Base-by-base conservation (phyloP, 495 filamentous ascomycete genomes). In the Talaromyces thailandensis region DNA sequence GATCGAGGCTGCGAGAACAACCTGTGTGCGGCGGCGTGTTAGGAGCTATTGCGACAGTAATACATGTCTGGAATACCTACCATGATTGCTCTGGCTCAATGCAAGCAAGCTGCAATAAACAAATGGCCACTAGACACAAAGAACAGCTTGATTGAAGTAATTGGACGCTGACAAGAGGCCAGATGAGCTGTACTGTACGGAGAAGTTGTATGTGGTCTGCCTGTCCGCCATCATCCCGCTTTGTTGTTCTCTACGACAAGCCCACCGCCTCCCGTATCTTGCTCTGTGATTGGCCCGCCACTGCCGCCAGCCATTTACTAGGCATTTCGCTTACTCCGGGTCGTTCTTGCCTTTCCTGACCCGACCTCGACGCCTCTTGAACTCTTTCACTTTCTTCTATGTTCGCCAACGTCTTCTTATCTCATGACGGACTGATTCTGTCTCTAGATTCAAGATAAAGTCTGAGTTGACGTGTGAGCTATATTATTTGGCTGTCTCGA, bases 1-100 rank as follows among this genome's bases (percentile, higher is more conserved):
- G 81, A 98, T 96, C 70, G 95, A 98, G 61, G 94, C 94, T 76
- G 94, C 94, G 70, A 98, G 91, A 72, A 98, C 90, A 75, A 98
- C 94, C 94, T 96, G 69, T 69, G 66, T 67, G 64, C 51, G 63
- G 43, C 43, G 43, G 48, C 45, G 62, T 60, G 66, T 76, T 56
- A 74, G 72, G 11, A 52, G 40, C 45, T 31, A 45, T 26, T 7
- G 68, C 18, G 52, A 67, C 59, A 65, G 68, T 63, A 58, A 66
- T 56, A 56, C 11, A 31, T 31, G 37, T 6, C n/a, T 31, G 24
- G 56, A 60, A 61, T 63, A 69, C 64, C 62, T 63, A 69, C 26
- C 62, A 65, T 65, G 64, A 60, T 58, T 55, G 58, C 64, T 63
- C 53, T 65, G 71, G 24, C 6, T n/a, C 29, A 32, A 23, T 35